A percentile compares a stretch with the other conserved stretches of the same genome.
phyloP scores from a whole-genome alignment of 148 eudicot species.

The Linanthus parryae region DNA sequence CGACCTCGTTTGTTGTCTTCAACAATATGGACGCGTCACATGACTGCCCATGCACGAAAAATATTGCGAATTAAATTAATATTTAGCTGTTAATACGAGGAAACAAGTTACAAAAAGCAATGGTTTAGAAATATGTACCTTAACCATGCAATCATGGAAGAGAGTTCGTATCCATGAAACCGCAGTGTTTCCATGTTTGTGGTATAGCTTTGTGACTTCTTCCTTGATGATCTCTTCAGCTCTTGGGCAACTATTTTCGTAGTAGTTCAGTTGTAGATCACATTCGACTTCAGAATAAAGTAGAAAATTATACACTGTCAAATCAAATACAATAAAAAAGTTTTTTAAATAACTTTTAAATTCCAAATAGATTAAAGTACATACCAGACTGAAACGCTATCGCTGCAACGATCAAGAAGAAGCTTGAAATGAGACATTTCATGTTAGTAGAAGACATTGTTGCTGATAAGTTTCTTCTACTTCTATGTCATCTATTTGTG shows the following conservation, averaged over 20 bases:
- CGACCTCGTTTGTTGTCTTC: constrained; percentile 22
- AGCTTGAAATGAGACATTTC: too few relatives aligned
- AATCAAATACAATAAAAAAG: not conserved
- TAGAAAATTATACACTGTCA: not conserved
- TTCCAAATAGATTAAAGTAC: too few relatives aligned
- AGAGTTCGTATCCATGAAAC: constrained; percentile 84
- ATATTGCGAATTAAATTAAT: too few relatives aligned
- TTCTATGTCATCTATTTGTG: too few relatives aligned
- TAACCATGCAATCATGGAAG: constrained; percentile 85
- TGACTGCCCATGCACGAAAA: constrained; percentile 33
- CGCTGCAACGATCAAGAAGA: too few relatives aligned
- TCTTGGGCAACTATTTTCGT: constrained; percentile 60
- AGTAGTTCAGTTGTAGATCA: constrained; percentile 47
- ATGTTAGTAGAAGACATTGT: too few relatives aligned
- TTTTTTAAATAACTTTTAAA: not conserved
- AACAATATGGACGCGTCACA: constrained; percentile 77
- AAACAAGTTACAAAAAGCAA: too few relatives aligned
- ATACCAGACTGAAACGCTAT: too few relatives aligned
- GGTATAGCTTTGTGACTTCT: constrained; percentile 45
- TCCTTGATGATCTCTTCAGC: constrained; percentile 62
- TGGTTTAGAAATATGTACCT: constrained; percentile 32
- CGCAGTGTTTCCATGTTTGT: constrained; percentile 77
- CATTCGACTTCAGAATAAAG: constrained; percentile 25
- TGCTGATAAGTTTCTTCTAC: too few relatives aligned
- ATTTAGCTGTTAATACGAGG: too few relatives aligned